Conservation (phyloP, 2,329 filamentous ascomycete species). For the Microcyclosporella mali region DNA sequence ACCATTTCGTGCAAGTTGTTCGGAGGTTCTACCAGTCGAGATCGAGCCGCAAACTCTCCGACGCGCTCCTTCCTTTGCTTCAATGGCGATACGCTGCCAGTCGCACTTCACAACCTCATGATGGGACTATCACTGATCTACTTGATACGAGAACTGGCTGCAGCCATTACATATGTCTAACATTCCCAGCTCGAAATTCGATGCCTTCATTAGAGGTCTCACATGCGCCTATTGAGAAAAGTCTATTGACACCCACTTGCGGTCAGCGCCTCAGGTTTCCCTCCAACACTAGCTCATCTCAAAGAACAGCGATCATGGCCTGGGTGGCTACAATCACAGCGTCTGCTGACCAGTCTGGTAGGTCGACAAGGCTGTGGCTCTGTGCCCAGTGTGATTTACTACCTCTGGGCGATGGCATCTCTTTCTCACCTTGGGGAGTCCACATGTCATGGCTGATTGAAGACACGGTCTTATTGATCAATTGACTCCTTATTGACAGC, state of each 20-base stretch:
- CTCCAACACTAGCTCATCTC: constrained; percentile 11
- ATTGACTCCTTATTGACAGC: constrained; percentile 23
- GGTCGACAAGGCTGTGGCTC: neutral
- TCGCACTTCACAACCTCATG: no score
- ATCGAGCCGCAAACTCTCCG: no score
- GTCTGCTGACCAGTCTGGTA: neutral
- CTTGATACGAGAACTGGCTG: no score
- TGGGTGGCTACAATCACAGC: constrained; percentile 8
- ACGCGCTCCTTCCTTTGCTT: no score
- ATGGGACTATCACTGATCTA: no score
- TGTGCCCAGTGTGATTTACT: neutral
- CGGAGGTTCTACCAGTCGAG: no score
- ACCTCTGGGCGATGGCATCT: constrained; percentile 3
- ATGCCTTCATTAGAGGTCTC: constrained; percentile 14
- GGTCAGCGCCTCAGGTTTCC: constrained; percentile 11
- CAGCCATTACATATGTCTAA: neutral
- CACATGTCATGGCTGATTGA: constrained; percentile 18
- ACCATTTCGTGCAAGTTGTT: no score
- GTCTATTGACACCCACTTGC: constrained; percentile 28
- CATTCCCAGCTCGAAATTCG: neutral
- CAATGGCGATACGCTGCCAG: no score
- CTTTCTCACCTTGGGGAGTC: constrained; percentile 2
- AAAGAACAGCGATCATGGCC: constrained; percentile 13
- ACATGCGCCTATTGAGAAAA: constrained; percentile 18
- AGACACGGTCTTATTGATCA: constrained; percentile 24